phyloP scores from a whole-genome alignment of 2,329 filamentous ascomycete genomes.

The Colletotrichum brevisporum region DNA sequence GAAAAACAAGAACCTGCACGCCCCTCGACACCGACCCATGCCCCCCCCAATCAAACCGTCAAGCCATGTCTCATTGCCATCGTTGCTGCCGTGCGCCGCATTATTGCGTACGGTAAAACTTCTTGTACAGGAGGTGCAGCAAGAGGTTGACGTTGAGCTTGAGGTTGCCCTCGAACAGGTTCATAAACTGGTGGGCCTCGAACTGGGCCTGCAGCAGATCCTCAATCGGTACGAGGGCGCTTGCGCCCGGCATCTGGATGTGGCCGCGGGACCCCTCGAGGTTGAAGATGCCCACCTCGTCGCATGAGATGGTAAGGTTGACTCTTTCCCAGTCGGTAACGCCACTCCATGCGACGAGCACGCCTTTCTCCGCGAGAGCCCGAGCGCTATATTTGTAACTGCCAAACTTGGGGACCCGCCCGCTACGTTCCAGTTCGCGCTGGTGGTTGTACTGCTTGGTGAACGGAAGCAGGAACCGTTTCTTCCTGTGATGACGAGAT shows the following conservation, averaged over 20 bases:
- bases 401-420: slow-evolving; percentile 93
- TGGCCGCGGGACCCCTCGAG: slow-evolving; percentile 91
- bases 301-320: slow-evolving; percentile 93
- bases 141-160: slow-evolving; percentile 96
- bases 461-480: slow-evolving; percentile 94
- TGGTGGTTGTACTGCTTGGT: slow-evolving; percentile 99
- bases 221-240: slow-evolving; percentile 89
- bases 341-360: slow-evolving; percentile 91
- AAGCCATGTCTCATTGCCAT: slow-evolving; percentile 35
- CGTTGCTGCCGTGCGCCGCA: slow-evolving; percentile 5
- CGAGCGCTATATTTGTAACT: slow-evolving; percentile 97
- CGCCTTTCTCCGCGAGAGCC: slow-evolving; percentile 91
- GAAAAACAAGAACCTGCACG: slow-evolving; percentile 28
- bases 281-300: slow-evolving; percentile 93
- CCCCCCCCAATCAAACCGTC: slow-evolving; percentile 22
- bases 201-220: slow-evolving; percentile 97
- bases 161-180: slow-evolving; percentile 87
- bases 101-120: slow-evolving; percentile 88
- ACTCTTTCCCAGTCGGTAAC: slow-evolving; percentile 91
- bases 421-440: slow-evolving; percentile 91
- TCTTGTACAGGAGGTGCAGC: slow-evolving; percentile 97
- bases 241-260: slow-evolving; percentile 96
- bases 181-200: slow-evolving; percentile 96
- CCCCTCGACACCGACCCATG: slow-evolving; percentile 27
- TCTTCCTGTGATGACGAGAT: slow-evolving; percentile 71